These are phyloP conservation scores for Obba rivulosa DNA, from an alignment of 768 basidiomycete species.

Conservation along the genomic window DNA sequence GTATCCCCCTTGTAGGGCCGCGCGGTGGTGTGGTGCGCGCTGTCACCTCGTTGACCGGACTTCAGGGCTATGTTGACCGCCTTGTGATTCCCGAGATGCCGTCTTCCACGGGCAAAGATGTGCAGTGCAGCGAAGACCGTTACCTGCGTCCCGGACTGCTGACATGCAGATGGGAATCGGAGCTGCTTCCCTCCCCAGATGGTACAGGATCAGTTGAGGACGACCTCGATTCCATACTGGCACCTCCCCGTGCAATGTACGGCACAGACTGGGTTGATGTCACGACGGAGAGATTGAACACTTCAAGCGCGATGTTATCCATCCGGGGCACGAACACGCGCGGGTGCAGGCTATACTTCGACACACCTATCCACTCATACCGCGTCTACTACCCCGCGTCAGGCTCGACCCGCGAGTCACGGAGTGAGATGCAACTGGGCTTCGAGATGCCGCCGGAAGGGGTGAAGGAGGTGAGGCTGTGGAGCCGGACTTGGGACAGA, in stretches of 20 bases:
- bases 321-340: constrained; percentile 59
- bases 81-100: constrained; percentile 46
- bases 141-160: constrained; percentile 30
- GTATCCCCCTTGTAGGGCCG: too few species aligned
- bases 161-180: constrained; percentile 45
- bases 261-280: constrained; percentile 38
- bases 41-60: constrained; percentile 41
- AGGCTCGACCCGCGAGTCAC: neutral
- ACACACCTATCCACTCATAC: constrained; percentile 30
- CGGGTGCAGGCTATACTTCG: constrained; percentile 57
- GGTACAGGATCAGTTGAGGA: neutral
- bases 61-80: constrained; percentile 36
- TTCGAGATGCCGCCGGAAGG: constrained; percentile 34
- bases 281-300: constrained; percentile 34
- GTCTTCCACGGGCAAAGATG: constrained; percentile 35
- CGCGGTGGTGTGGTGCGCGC: constrained; percentile 20
- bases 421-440: constrained; percentile 17
- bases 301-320: constrained; percentile 40
- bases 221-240: neutral
- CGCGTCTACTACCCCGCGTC: constrained; percentile 24
- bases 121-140: constrained; percentile 28
- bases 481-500: constrained; percentile 56
- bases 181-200: constrained; percentile 33
- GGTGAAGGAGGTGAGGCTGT: constrained; percentile 42
- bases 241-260: neutral